phyloP scores from a whole-genome alignment of 2,329 filamentous ascomycete genomes.

The Fusarium veterinarium region DNA sequence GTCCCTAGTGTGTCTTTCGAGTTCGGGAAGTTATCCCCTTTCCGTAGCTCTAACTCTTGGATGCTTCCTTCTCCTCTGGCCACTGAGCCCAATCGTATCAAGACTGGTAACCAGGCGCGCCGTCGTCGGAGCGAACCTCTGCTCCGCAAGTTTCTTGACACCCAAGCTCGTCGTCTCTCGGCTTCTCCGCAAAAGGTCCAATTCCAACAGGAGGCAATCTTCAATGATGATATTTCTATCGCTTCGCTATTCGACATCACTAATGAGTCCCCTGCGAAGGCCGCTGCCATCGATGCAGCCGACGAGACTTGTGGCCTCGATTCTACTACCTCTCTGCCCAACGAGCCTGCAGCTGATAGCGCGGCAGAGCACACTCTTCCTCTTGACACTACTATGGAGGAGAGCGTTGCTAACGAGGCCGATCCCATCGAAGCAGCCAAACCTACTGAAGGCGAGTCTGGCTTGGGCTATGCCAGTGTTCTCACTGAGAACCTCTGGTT shows the following conservation, averaged over 20 bases:
- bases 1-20: slow-evolving; percentile 32
- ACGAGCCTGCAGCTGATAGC: neutral
- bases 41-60: slow-evolving; percentile 46
- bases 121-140: slow-evolving; percentile 53
- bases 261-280: neutral
- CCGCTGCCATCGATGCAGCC: neutral
- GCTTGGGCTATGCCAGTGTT: neutral
- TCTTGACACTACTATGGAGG: neutral
- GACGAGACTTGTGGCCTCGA: neutral
- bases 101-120: slow-evolving; percentile 36
- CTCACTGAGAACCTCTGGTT: neutral
- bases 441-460: neutral
- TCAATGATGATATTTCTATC: slow-evolving; percentile 29
- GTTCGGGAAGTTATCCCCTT: slow-evolving; percentile 46
- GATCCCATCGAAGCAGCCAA: neutral
- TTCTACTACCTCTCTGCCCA: neutral
- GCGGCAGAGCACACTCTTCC: neutral
- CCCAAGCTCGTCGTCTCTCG: slow-evolving; percentile 44
- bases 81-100: slow-evolving; percentile 38
- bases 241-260: slow-evolving; percentile 8
- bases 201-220: slow-evolving; percentile 34
- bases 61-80: slow-evolving; percentile 37
- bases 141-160: slow-evolving; percentile 41
- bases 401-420: neutral
- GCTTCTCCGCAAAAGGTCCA: slow-evolving; percentile 45